Percentiles rank a stretch among this genome's conserved stretches.
phyloP scores from a whole-genome alignment of 2,329 filamentous ascomycete genomes.

The Neofusicoccum ribis region DNA sequence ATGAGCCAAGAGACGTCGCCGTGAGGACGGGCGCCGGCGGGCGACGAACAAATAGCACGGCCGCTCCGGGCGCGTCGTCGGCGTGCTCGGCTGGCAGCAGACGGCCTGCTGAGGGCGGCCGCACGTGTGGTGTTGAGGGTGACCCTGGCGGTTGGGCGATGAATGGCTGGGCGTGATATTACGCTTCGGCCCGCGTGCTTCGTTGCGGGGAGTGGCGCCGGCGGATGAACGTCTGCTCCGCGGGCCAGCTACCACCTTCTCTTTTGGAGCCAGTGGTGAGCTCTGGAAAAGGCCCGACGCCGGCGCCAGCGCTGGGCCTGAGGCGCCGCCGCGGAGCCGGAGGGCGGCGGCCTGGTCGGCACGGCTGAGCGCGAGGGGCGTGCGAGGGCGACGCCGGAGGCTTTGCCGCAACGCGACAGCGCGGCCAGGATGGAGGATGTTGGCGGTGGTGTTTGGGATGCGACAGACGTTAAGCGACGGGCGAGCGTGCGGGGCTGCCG shows the following conservation, averaged over 20 bases:
- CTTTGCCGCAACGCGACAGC: neutral
- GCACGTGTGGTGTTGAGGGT: slow-evolving; percentile 2
- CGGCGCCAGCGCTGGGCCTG: neutral
- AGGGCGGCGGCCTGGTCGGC: neutral
- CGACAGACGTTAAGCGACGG: neutral
- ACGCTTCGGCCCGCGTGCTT: slow-evolving; percentile 16
- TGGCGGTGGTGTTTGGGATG: neutral
- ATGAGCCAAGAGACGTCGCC: neutral
- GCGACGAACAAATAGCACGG: neutral
- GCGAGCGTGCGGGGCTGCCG: neutral
- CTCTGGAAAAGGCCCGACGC: neutral
- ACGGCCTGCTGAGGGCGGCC: neutral
- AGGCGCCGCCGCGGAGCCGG: neutral
- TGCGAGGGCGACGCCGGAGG: neutral
- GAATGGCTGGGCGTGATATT: slow-evolving; percentile 6
- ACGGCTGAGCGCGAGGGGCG: neutral
- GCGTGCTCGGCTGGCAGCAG: too few relatives aligned
- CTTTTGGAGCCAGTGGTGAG: slow-evolving; percentile 5
- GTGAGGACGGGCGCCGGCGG: neutral
- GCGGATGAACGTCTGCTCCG: neutral
- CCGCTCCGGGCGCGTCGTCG: neutral
- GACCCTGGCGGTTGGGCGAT: neutral
- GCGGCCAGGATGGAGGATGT: neutral
- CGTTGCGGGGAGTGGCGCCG: neutral
- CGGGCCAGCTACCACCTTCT: slow-evolving; percentile 5